A percentile compares a stretch with the other conserved stretches of the same genome.
phyloP scores from a whole-genome alignment of 2,329 filamentous ascomycete genomes.

The Orbilia quercus region DNA sequence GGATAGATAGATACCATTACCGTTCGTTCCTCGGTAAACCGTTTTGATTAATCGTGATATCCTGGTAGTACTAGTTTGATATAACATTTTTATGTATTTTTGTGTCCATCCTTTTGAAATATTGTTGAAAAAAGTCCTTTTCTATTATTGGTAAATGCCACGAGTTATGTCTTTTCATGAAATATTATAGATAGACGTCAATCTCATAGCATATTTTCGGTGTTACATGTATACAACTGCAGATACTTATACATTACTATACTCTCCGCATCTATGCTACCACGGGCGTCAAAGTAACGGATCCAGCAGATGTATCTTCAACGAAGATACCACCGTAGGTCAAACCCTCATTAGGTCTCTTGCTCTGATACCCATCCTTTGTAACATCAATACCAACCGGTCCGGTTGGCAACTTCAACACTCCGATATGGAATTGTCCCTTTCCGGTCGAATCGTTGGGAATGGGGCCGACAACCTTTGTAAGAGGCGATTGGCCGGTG shows the following conservation, averaged over 20 bases:
- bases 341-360: conserved; percentile 68
- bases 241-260: conserved; percentile 16
- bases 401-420: conserved; percentile 70
- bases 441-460: conserved; percentile 69
- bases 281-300: conserved; percentile 59
- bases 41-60: conserved; percentile 14
- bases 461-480: conserved; percentile 65
- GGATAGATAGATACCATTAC: conserved; percentile 28
- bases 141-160: conserved; percentile 3
- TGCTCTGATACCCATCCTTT: conserved; percentile 66
- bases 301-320: conserved; percentile 63
- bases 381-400: conserved; percentile 67
- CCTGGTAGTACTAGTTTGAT: conserved; percentile 13
- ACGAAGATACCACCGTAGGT: conserved; percentile 69
- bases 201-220: conserved; percentile 23
- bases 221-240: conserved; percentile 6
- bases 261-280: conserved; percentile 61
- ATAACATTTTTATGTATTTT: conserved; percentile 42
- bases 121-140: background rate
- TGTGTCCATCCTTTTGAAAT: conserved; percentile 11
- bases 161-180: conserved; percentile 9
- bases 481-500: conserved; percentile 65
- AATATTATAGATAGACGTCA: conserved; percentile 3
- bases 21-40: background rate
- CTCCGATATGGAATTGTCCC: conserved; percentile 73